phyloP scores from a whole-genome alignment of 2,329 filamentous ascomycete species.

The Grosmannia huntii region DNA sequence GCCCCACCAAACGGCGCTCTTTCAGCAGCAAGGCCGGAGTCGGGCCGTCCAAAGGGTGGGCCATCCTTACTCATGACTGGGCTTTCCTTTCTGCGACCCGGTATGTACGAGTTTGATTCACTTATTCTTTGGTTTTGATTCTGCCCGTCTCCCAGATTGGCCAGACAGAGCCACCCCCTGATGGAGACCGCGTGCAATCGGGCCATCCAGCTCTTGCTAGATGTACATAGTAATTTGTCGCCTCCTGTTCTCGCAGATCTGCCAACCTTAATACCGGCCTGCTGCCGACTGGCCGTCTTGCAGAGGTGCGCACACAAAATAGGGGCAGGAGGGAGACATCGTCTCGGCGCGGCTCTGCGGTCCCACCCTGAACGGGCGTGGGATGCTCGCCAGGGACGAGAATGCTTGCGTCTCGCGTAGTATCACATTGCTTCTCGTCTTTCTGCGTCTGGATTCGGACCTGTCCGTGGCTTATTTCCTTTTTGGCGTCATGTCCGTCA shows the following conservation, averaged over 20 bases:
- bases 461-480: background rate
- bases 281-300: background rate
- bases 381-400: background rate
- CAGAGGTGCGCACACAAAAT: background rate
- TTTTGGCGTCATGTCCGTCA: background rate
- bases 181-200: no score
- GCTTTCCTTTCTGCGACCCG: background rate
- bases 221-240: background rate
- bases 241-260: background rate
- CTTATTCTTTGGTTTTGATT: no score
- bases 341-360: background rate
- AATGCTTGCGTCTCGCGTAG: background rate
- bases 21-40: background rate
- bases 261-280: background rate
- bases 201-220: no score
- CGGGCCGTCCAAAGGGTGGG: background rate
- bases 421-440: background rate
- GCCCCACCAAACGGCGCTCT: background rate
- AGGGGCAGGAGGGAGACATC: background rate
- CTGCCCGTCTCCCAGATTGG: background rate
- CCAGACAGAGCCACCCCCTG: background rate
- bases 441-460: background rate
- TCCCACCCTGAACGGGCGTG: background rate
- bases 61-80: background rate
- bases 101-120: background rate